phyloP scores from a whole-genome alignment of 805 yeast genomes.

The Saturnispora quitensis region DNA sequence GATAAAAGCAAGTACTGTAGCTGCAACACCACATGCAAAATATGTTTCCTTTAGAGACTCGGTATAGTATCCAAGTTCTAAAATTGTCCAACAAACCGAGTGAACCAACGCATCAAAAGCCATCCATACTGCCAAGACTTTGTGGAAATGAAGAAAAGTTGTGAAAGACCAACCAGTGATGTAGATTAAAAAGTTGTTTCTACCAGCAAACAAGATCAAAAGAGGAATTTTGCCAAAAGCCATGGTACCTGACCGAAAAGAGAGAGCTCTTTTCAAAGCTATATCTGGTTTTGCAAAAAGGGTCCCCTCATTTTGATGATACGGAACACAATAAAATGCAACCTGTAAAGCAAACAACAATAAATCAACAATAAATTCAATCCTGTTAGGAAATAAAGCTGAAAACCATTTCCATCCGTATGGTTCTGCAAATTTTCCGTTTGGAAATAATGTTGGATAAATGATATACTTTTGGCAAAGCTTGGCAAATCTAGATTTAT shows the following conservation, averaged over 20 bases:
- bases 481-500: constrained; percentile 4
- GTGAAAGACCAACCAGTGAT: constrained; percentile 35
- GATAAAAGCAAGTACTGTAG: constrained; percentile 33
- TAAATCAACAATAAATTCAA: constrained; percentile 8
- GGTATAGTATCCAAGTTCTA: constrained; percentile 8
- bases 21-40: constrained; percentile 29
- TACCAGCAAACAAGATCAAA: constrained; percentile 37
- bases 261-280: constrained; percentile 23
- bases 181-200: constrained; percentile 36
- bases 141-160: constrained; percentile 48
- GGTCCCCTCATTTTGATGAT: constrained; percentile 7
- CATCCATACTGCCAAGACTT: constrained; percentile 50
- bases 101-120: constrained; percentile 33
- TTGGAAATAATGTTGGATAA: constrained; percentile 31
- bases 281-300: constrained; percentile 23
- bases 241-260: constrained; percentile 31
- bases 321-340: constrained; percentile 9
- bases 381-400: constrained; percentile 8
- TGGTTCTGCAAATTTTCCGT: constrained; percentile 15
- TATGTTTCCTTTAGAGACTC: constrained; percentile 9
- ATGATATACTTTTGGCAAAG: constrained; percentile 27
- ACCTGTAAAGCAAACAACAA: constrained; percentile 7
- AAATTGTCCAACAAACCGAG: constrained; percentile 26
- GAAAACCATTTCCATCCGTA: constrained; percentile 14
- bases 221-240: constrained; percentile 32